Base-by-base conservation (phyloP, 768 basidiomycete genomes). In the Amanita subjunquillea region DNA sequence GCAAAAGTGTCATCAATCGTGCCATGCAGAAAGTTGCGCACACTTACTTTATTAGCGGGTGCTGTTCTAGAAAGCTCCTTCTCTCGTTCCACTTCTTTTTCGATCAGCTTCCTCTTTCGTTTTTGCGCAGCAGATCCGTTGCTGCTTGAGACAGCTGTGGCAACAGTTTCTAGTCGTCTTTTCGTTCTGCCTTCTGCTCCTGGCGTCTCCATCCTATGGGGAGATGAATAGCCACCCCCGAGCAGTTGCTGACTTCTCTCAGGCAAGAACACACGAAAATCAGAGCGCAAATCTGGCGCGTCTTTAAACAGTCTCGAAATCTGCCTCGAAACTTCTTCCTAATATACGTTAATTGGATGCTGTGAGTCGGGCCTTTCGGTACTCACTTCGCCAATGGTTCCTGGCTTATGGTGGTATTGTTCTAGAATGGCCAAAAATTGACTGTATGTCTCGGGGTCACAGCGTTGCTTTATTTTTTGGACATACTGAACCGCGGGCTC, bases 401-500 rank as follows among this genome's bases (percentile, higher is more conserved):
- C 77, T 10, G 85, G 70, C 58, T 74, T 70, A 56, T 78, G 71
- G 51, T 84, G 78, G 62, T 83, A 81, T 40, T 76, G 70, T 6
- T 82, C 79, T 2, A 92, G 68, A 50, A 91, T 84, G 59, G 87
- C 85, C 23, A 91, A 67, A 61, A 91, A 91, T 58, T 82, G 78
- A 50, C 79, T 78, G 58, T 91, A 91, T 4, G 87, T 92, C 13
- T 92, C 91, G 0, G 90, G 79, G 56, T 95, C 89, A 67, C 91
- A 96, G 13, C 92, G 83, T 54, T 87, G 85, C 66, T 96, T 97
- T 68, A 98, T 96, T 69, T 92, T 92, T 69, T 94, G 92, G 30
- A 99, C 92, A 59, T 95, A 98, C 60, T 91, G 83, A 53, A 98
- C 85, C 0, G 96, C 96, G 15, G 82, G 84, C 58, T 83, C 80